Conservation (phyloP, 2,329 filamentous ascomycete genomes). For the Dothideomycetes sp. region DNA sequence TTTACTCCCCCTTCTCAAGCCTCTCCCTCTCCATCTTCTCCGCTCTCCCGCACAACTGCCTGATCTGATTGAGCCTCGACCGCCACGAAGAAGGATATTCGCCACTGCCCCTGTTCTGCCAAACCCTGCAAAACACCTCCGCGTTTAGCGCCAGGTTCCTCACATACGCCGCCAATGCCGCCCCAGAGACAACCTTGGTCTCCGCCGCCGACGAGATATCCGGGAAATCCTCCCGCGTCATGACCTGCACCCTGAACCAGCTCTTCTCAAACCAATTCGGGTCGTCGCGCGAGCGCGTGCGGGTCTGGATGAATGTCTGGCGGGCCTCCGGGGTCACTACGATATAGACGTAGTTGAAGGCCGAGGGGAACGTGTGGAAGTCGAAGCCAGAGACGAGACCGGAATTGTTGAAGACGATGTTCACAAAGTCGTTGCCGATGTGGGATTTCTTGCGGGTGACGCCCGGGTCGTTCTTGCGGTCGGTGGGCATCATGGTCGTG, state of each 20-base stretch:
- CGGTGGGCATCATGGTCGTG: slow-evolving; percentile 93
- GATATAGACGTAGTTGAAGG: slow-evolving; percentile 96
- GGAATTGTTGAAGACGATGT: slow-evolving; percentile 96
- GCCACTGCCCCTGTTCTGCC: slow-evolving; percentile 49
- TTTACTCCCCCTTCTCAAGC: background rate
- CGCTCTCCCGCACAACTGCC: slow-evolving; percentile 59
- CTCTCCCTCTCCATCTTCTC: background rate
- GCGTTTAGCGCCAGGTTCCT: slow-evolving; percentile 85
- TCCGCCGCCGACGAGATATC: slow-evolving; percentile 83
- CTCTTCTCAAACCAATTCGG: slow-evolving; percentile 30
- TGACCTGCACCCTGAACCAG: slow-evolving; percentile 72
- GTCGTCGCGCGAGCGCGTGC: slow-evolving; percentile 29
- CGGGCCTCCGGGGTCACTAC: slow-evolving; percentile 82
- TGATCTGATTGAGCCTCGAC: slow-evolving; percentile 74
- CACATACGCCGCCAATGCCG: slow-evolving; percentile 73
- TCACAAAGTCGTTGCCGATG: slow-evolving; percentile 95
- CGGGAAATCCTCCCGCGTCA: slow-evolving; percentile 81
- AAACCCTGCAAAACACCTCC: slow-evolving; percentile 87
- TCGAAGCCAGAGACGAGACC: slow-evolving; percentile 61
- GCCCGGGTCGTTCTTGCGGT: slow-evolving; percentile 62
- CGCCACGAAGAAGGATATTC: slow-evolving; percentile 88
- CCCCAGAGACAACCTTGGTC: slow-evolving; percentile 77
- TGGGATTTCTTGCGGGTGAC: slow-evolving; percentile 78
- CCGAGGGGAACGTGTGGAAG: slow-evolving; percentile 85
- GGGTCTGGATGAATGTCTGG: slow-evolving; percentile 60